phyloP scores from a whole-genome alignment of 2,329 filamentous ascomycete genomes.

The Pseudopithomyces chartarum region DNA sequence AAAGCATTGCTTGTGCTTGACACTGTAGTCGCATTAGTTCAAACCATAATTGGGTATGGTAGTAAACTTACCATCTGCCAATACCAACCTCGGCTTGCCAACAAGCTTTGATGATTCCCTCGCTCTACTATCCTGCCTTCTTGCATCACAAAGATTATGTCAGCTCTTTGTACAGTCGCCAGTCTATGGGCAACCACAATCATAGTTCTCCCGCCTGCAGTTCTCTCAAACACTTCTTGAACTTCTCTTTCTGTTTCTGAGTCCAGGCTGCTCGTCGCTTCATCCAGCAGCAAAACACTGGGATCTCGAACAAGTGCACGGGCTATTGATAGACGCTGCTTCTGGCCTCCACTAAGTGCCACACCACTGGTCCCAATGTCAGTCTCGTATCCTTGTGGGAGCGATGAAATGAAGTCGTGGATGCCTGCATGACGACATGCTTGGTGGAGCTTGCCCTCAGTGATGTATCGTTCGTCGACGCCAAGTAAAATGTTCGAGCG shows the following conservation, averaged over 20 bases:
- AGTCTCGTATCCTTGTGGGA: conserved; percentile 36
- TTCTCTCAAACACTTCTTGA: conserved; percentile 68
- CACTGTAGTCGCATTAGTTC: conserved; percentile 1
- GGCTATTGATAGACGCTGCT: conserved; percentile 76
- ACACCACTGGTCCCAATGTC: conserved; percentile 51
- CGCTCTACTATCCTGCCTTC: conserved; percentile 45
- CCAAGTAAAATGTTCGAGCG: conserved; percentile 80
- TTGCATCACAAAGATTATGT: conserved; percentile 49
- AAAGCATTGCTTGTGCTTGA: conserved; percentile 8
- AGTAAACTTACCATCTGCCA: conserved; percentile 19
- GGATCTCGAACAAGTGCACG: conserved; percentile 69
- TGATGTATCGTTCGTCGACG: conserved; percentile 63
- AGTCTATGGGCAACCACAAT: conserved; percentile 50
- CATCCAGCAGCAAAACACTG: conserved; percentile 61
- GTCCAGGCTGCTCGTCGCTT: conserved; percentile 66
- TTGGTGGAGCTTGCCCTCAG: conserved; percentile 62
- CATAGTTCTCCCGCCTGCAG: conserved; percentile 49
- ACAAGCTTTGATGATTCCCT: conserved; percentile 1
- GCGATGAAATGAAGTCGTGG: conserved; percentile 35
- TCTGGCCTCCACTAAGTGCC: conserved; percentile 74
- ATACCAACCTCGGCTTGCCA: conserved; percentile 7
- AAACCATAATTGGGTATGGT: not conserved
- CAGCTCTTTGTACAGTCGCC: conserved; percentile 44
- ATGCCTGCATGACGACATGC: conserved; percentile 69
- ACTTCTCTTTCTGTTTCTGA: conserved; percentile 70